phyloP scores from a whole-genome alignment of 2,329 filamentous ascomycete species.

The Neopestalotiopsis sp. region DNA sequence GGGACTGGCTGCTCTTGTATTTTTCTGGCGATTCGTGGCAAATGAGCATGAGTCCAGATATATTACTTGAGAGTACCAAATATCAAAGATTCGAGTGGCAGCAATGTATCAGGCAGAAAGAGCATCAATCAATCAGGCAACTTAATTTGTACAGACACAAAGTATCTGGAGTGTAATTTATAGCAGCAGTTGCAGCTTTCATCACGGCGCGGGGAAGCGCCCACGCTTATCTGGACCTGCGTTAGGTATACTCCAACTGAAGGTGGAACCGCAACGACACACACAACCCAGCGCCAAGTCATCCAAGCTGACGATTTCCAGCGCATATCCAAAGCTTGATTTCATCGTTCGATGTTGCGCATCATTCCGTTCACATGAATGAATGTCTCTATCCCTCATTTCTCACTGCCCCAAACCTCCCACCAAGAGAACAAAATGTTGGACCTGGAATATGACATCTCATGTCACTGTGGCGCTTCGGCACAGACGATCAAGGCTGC shows the following conservation, averaged over 20 bases:
- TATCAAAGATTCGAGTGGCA: too few species aligned
- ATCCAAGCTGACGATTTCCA: neutral
- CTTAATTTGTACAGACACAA: neutral
- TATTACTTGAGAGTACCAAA: too few species aligned
- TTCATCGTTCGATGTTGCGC: too few species aligned
- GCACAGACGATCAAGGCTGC: constrained; percentile 5
- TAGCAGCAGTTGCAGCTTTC: neutral
- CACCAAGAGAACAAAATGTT: neutral
- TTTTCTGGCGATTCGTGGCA: too few species aligned
- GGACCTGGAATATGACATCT: constrained; percentile 4
- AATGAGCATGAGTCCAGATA: too few species aligned
- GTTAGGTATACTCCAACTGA: neutral
- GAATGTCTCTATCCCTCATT: neutral
- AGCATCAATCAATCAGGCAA: too few species aligned
- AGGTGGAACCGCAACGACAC: neutral
- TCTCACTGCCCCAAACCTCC: neutral
- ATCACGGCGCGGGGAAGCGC: neutral
- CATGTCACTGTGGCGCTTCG: constrained; percentile 11
- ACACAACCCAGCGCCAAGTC: neutral
- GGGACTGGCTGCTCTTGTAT: too few species aligned
- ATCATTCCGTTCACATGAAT: too few species aligned
- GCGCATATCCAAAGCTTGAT: too few species aligned
- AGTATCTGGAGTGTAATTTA: neutral
- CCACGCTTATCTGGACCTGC: neutral
- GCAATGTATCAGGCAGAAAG: too few species aligned